Base-by-base conservation (phyloP, 495 filamentous ascomycete species). In the Penicillium simplicissimum region DNA sequence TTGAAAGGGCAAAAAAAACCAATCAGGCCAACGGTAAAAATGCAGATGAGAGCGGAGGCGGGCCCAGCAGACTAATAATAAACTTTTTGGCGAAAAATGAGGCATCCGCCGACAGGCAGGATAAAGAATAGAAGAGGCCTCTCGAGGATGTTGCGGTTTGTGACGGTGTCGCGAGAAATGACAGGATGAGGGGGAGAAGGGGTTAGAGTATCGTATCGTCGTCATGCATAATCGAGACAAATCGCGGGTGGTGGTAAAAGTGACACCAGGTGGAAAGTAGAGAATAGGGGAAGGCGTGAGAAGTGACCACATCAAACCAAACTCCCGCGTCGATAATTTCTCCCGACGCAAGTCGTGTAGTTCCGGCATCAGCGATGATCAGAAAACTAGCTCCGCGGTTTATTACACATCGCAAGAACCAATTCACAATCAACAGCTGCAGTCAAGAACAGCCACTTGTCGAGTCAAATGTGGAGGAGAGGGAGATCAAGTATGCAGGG, bases 321-420 rank as follows among this genome's bases (percentile, higher is more conserved):
- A 45, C 58, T 60, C 28, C 43, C 61, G 52, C 51, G 23, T 63
- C 66, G 61, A 69, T 63, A 38, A 63, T 67, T 61, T 56, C 55
- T 64, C 58, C 45, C 63, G 64, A 64, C 40, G 17, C 57, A 19
- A 52, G 36, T 28, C 21, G 37, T 45, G 56, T 45, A 14, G 14
- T 17, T 57, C 28, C 21, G 8, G 34, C 40, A 60, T 58, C 54
- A 60, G 17, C 52, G 51, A 64, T 43, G 53, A 42, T 56, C 53
- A 25, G 25, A 45, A 52, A 55, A 64, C 45, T 8, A 45, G 45
- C 6, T 66, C 64, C 71, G 76, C 76, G 76, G 76, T 79, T 79
- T 79, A 79, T 79, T 61, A 63, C 65, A 60, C 76, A 73, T 79
- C 76, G 76, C 76, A 73, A 68, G 71, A 69, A 64, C 43, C 37